Evolutionary conservation across 2,329 filamentous ascomycete species (phyloP).

Genomic region (Colletotrichum lentis): DNA sequence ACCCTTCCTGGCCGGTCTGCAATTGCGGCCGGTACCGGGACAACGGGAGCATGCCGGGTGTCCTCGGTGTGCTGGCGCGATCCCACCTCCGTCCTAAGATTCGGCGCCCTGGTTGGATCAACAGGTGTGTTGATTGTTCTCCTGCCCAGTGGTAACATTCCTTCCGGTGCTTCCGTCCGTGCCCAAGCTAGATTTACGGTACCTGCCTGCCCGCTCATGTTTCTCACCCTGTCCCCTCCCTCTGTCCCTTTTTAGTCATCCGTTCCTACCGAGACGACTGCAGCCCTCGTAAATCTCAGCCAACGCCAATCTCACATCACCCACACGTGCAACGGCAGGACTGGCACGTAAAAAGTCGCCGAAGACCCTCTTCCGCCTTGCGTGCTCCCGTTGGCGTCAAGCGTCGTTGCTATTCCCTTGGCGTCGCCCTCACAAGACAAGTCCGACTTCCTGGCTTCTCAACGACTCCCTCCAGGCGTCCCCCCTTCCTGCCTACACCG

Average conservation of each 20-base stretch:
- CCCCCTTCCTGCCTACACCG: no score
- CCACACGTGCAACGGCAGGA: constrained; percentile 26
- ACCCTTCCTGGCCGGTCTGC: neutral
- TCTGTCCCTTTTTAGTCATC: neutral
- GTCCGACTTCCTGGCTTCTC: neutral
- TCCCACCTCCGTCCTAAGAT: no score
- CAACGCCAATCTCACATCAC: constrained; percentile 14
- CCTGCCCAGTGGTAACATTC: no score
- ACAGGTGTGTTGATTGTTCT: no score
- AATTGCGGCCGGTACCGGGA: neutral
- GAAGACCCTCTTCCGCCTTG: constrained; percentile 6
- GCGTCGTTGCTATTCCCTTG: neutral
- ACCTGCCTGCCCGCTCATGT: constrained; percentile 20
- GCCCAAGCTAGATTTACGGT: constrained; percentile 23
- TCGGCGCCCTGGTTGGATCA: no score
- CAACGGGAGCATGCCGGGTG: neutral
- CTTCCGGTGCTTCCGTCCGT: neutral
- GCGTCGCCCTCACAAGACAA: constrained; percentile 3
- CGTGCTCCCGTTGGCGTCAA: neutral
- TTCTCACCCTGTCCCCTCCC: no score
- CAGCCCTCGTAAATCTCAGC: constrained; percentile 35
- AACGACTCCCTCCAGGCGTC: neutral
- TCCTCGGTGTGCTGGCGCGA: neutral
- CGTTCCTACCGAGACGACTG: constrained; percentile 8
- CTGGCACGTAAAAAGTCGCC: constrained; percentile 23